Evolutionary conservation across 345 rosid species (phyloP).

Genomic region (Arabis hirsuta): DNA sequence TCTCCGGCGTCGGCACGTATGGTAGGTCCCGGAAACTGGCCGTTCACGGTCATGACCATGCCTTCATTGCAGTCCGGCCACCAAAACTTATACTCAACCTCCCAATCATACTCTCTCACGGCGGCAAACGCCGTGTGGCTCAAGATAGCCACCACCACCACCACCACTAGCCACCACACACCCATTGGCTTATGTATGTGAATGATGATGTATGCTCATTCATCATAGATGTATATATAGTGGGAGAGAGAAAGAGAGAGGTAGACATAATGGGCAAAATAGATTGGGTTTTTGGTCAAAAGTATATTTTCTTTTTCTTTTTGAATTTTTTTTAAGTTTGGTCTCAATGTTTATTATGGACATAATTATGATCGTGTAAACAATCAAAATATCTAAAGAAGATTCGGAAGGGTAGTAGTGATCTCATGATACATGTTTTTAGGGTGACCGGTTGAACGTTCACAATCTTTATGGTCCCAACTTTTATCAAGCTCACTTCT

Average conservation of each 20-base stretch:
- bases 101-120: conserved; percentile 62
- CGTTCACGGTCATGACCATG: conserved; percentile 69
- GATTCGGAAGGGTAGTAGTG: conserved; percentile 33
- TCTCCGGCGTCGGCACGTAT: conserved; percentile 70
- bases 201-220: conserved; percentile 1
- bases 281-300: conserved; percentile 23
- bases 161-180: conserved; percentile 34
- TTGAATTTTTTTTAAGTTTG: background rate
- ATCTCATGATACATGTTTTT: conserved; percentile 37
- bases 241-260: background rate
- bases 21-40: conserved; percentile 92
- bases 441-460: conserved; percentile 27
- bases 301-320: background rate
- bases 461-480: conserved; percentile 36
- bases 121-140: conserved; percentile 32
- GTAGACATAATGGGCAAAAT: conserved; percentile 11
- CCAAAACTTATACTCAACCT: conserved; percentile 66
- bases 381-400: conserved; percentile 28
- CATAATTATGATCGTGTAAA: conserved; percentile 33
- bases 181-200: conserved; percentile 31
- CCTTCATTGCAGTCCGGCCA: conserved; percentile 71
- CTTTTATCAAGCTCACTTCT: conserved; percentile 23
- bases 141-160: conserved; percentile 24
- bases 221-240: conserved; percentile 12
- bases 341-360: conserved; percentile 26